These are phyloP conservation scores for Chlamydomonas asymmetrica DNA, from an alignment of 139 green algal genomes.

Conservation along the genomic window DNA sequence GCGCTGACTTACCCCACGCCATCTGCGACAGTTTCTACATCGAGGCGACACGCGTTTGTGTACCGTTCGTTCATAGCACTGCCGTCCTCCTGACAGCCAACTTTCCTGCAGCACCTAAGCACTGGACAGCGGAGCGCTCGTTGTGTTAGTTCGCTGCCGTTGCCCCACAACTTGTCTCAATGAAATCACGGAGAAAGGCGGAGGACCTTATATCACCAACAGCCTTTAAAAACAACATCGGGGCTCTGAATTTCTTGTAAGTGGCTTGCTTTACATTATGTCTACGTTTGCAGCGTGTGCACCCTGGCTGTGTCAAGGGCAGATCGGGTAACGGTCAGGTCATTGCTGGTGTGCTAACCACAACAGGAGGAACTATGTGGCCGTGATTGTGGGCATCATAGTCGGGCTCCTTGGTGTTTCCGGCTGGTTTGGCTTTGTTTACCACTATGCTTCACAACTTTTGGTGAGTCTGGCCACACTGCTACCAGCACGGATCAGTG, in stretches of 20 bases:
- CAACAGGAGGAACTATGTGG: constrained; percentile 49
- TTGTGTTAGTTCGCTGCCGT: no score
- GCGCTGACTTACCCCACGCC: no score
- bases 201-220: constrained; percentile 27
- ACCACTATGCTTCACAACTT: constrained; percentile 46
- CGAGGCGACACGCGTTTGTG: no score
- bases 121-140: no score
- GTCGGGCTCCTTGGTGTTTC: constrained; percentile 52
- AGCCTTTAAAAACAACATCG: constrained; percentile 42
- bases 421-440: constrained; percentile 48
- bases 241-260: constrained; percentile 56
- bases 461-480: constrained; percentile 28
- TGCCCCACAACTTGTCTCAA: no score
- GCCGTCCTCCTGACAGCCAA: no score
- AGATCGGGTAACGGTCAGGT: background rate
- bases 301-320: background rate
- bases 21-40: no score
- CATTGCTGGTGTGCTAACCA: background rate
- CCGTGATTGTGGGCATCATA: constrained; percentile 45
- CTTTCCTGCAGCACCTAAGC: no score
- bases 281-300: background rate
- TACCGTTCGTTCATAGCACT: no score
- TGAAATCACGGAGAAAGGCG: no score
- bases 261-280: background rate
- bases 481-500: no score